Evolutionary conservation across 2,329 filamentous ascomycete species (phyloP).

Genomic region (Clonostachys byssicola): DNA sequence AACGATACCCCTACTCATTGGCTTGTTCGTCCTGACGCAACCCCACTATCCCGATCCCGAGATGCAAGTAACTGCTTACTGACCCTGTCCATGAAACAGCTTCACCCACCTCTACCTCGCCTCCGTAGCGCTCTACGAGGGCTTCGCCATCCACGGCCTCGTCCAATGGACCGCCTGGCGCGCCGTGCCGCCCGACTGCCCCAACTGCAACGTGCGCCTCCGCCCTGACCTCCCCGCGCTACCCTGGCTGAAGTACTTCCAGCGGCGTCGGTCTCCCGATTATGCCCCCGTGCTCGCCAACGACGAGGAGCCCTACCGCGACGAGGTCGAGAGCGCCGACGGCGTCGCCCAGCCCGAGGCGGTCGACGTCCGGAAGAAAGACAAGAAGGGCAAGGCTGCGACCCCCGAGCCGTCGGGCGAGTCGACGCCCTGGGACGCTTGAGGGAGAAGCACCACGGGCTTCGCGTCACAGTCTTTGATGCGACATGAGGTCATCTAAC

Average conservation of each 20-base stretch:
- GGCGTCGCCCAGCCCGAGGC: slow-evolving; percentile 9
- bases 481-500: too few relatives aligned
- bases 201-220: slow-evolving; percentile 30
- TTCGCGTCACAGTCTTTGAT: too few relatives aligned
- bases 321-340: slow-evolving; percentile 10
- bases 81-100: slow-evolving; percentile 2
- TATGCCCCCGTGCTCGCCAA: slow-evolving; percentile 13
- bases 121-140: slow-evolving; percentile 28
- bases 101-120: slow-evolving; percentile 24
- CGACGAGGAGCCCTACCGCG: slow-evolving; percentile 16
- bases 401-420: slow-evolving; percentile 3
- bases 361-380: slow-evolving; percentile 13
- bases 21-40: slow-evolving; percentile 24
- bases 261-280: background rate
- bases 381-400: slow-evolving; percentile 12
- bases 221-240: slow-evolving; percentile 28
- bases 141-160: slow-evolving; percentile 29
- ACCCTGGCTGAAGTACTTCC: slow-evolving; percentile 22
- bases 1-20: slow-evolving; percentile 32
- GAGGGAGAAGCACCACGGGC: background rate
- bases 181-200: slow-evolving; percentile 30
- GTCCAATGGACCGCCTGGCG: slow-evolving; percentile 33
- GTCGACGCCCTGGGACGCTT: background rate
- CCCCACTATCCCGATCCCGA: background rate
- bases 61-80: background rate